These are phyloP conservation scores for Steccherinum ochraceum DNA, from an alignment of 768 basidiomycete species.

Conservation along the genomic window DNA sequence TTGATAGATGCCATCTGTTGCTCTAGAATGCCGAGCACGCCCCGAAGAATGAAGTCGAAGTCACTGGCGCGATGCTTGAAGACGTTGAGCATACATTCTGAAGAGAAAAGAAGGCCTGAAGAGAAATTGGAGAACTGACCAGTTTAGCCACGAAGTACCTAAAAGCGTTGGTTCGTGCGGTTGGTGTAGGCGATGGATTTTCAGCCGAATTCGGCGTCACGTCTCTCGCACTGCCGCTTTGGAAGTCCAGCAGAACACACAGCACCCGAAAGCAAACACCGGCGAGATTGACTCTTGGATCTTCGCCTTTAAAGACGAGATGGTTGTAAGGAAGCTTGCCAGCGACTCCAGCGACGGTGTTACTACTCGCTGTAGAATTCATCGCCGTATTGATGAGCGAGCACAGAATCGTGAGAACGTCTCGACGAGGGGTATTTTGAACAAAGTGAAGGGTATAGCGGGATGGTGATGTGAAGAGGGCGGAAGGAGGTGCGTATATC, in stretches of 20 bases:
- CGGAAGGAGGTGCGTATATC: conserved; percentile 72
- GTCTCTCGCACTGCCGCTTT: conserved; percentile 69
- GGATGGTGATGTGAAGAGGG: conserved; percentile 67
- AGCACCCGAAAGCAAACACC: conserved; percentile 73
- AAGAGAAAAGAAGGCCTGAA: too few relatives aligned
- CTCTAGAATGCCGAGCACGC: conserved; percentile 59
- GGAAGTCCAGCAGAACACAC: conserved; percentile 72
- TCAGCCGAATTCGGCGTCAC: conserved; percentile 32
- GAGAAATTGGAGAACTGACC: too few relatives aligned
- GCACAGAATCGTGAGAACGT: conserved; percentile 89
- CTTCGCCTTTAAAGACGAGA: conserved; percentile 85
- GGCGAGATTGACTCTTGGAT: conserved; percentile 65
- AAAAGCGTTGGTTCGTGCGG: conserved; percentile 77
- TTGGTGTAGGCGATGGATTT: conserved; percentile 39
- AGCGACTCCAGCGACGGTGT: conserved; percentile 60
- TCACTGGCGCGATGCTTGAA: conserved; percentile 83
- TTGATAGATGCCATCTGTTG: conserved; percentile 72
- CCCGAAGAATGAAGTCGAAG: conserved; percentile 76
- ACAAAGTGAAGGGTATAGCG: conserved; percentile 74
- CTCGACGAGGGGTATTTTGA: conserved; percentile 67
- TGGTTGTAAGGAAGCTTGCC: conserved; percentile 87
- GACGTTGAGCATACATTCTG: not conserved
- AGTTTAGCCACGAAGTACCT: conserved; percentile 89
- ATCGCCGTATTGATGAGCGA: conserved; percentile 88
- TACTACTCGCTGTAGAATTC: conserved; percentile 42